Evolutionary conservation across 2,329 filamentous ascomycete species (phyloP).

Genomic region (Exserohilum turcica): DNA sequence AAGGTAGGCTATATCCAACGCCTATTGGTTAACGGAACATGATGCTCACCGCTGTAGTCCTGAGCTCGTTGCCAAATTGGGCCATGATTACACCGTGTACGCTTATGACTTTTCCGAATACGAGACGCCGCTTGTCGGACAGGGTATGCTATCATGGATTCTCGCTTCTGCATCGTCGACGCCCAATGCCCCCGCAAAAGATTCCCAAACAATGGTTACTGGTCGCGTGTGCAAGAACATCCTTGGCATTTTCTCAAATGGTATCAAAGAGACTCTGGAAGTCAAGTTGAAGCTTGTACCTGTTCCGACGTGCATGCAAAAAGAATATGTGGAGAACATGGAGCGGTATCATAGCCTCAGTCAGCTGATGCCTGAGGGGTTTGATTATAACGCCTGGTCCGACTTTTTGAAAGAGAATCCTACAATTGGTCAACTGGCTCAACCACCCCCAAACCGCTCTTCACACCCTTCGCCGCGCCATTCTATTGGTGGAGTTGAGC

Average conservation of each 20-base stretch:
- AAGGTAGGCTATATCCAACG: slow-evolving; percentile 51
- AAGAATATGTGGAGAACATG: slow-evolving; percentile 65
- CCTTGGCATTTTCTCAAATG: slow-evolving; percentile 81
- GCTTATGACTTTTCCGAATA: slow-evolving; percentile 96
- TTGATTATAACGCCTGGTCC: slow-evolving; percentile 78
- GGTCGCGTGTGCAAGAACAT: slow-evolving; percentile 88
- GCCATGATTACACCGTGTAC: slow-evolving; percentile 93
- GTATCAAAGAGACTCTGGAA: slow-evolving; percentile 85
- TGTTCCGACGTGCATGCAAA: slow-evolving; percentile 68
- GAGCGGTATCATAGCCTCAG: slow-evolving; percentile 65
- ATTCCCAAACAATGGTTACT: slow-evolving; percentile 76
- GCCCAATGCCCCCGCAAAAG: slow-evolving; percentile 60
- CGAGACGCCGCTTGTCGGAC: slow-evolving; percentile 88
- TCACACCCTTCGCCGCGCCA: slow-evolving; percentile 26
- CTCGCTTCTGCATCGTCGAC: slow-evolving; percentile 66
- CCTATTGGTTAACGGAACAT: slow-evolving; percentile 15
- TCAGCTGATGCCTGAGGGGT: slow-evolving; percentile 62
- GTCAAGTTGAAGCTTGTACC: slow-evolving; percentile 87
- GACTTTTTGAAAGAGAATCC: slow-evolving; percentile 76
- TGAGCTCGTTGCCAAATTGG: slow-evolving; percentile 75
- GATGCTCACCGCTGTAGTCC: slow-evolving; percentile 65
- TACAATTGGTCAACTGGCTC: slow-evolving; percentile 40
- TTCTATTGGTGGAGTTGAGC: slow-evolving; percentile 39
- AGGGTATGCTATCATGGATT: slow-evolving; percentile 90
- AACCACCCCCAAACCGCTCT: slow-evolving; percentile 25